Evolutionary conservation across 2,329 filamentous ascomycete genomes (phyloP).

Genomic region (Phialocephala subalpina): DNA sequence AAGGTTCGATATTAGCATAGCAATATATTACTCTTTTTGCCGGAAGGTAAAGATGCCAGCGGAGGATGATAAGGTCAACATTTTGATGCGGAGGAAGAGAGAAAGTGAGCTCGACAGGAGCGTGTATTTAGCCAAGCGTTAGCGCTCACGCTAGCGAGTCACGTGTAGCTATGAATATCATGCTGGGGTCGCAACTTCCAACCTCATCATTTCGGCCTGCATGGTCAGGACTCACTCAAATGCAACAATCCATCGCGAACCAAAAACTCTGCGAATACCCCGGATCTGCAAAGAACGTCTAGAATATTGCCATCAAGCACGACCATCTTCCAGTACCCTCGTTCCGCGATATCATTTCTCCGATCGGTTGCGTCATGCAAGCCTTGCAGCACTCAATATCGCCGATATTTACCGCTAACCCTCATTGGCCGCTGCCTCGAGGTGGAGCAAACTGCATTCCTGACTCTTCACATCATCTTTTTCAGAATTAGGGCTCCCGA

Average conservation of each 20-base stretch:
- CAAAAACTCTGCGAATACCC: neutral
- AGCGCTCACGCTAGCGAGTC: neutral
- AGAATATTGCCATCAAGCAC: neutral
- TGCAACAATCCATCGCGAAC: conserved; percentile 5
- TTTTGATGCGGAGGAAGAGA: neutral
- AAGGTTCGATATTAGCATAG: neutral
- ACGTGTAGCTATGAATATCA: neutral
- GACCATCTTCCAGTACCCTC: neutral
- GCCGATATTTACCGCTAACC: too few relatives aligned
- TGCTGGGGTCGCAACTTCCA: too few relatives aligned
- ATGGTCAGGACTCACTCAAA: conserved; percentile 1
- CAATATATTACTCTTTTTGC: neutral
- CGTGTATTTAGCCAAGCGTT: neutral
- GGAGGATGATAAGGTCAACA: neutral
- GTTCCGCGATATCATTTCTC: neutral
- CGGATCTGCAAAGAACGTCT: neutral
- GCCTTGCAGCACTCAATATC: neutral
- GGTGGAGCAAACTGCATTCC: too few relatives aligned
- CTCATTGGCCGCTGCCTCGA: too few relatives aligned
- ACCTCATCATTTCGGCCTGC: neutral
- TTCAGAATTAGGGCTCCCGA: too few relatives aligned
- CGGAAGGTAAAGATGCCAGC: neutral
- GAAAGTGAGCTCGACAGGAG: neutral
- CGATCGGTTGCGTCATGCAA: neutral
- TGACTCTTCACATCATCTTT: too few relatives aligned